phyloP scores from a whole-genome alignment of 495 filamentous ascomycete genomes.

The Durotheca rogersii region DNA sequence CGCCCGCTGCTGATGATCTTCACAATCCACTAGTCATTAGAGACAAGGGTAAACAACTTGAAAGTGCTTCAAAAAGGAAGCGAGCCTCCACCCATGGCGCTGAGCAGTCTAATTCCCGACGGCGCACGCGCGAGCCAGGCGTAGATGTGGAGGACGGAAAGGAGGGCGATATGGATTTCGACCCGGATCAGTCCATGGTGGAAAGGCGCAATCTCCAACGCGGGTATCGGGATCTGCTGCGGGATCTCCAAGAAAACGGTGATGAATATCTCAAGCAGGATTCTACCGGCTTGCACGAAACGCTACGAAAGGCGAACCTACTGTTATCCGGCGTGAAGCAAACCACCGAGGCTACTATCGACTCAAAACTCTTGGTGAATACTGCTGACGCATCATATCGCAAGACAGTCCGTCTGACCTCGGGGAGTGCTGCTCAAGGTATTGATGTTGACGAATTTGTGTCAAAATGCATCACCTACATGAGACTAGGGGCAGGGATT shows the following conservation, averaged over 20 bases:
- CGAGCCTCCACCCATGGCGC: conserved; percentile 51
- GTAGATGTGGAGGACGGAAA: conserved; percentile 37
- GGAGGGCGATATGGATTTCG: conserved; percentile 60
- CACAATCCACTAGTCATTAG: conserved; percentile 32
- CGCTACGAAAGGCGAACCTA: conserved; percentile 63
- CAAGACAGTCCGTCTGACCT: conserved; percentile 66
- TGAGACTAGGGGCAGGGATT: conserved; percentile 62
- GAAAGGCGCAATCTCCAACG: conserved; percentile 71
- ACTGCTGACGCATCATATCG: conserved; percentile 76
- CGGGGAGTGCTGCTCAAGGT: conserved; percentile 67
- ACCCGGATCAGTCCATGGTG: conserved; percentile 85
- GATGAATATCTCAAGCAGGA: conserved; percentile 62
- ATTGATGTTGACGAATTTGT: conserved; percentile 94
- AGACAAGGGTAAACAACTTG: conserved; percentile 37
- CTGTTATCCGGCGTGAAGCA: conserved; percentile 74
- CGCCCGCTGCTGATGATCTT: conserved; percentile 11
- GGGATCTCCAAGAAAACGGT: conserved; percentile 69
- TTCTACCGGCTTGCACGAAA: conserved; percentile 61
- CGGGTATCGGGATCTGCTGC: conserved; percentile 64
- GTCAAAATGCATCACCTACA: conserved; percentile 84
- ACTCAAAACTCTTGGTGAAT: conserved; percentile 78
- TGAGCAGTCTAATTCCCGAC: conserved; percentile 38
- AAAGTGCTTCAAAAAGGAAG: conserved; percentile 51
- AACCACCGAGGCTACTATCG: conserved; percentile 88
- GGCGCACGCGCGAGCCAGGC: conserved; percentile 41